phyloP scores from a whole-genome alignment of 768 basidiomycete genomes.

The Mycena polygramma region DNA sequence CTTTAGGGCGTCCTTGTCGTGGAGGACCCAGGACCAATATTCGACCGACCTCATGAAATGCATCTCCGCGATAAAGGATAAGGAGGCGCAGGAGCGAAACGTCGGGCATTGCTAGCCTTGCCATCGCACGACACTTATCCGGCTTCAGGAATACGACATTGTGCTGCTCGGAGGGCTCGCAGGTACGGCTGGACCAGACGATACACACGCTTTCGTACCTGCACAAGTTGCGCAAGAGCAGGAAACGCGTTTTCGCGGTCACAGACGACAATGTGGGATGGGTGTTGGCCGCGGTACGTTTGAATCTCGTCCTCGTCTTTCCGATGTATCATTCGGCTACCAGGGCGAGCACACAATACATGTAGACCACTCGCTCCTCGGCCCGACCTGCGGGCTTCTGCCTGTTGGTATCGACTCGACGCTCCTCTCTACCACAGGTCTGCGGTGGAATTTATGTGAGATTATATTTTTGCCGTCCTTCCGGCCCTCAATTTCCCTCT shows the following conservation, averaged over 20 bases:
- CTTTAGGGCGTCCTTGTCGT: slow-evolving; percentile 76
- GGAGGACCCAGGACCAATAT: slow-evolving; percentile 78
- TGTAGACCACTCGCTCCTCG: slow-evolving; percentile 80
- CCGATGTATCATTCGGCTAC: neutral
- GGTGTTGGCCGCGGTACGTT: slow-evolving; percentile 82
- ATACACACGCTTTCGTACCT: slow-evolving; percentile 89
- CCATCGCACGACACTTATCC: neutral
- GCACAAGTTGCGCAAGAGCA: slow-evolving; percentile 78
- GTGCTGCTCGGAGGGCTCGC: slow-evolving; percentile 90
- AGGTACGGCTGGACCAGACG: slow-evolving; percentile 95
- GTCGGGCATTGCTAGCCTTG: slow-evolving; percentile 44
- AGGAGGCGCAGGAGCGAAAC: slow-evolving; percentile 60
- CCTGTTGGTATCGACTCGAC: slow-evolving; percentile 89
- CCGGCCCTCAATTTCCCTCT: neutral
- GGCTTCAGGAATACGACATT: slow-evolving; percentile 66
- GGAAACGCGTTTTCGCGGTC: slow-evolving; percentile 76
- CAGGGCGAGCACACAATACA: slow-evolving; percentile 88
- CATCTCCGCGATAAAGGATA: slow-evolving; percentile 69
- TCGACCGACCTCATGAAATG: slow-evolving; percentile 99
- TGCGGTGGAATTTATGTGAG: slow-evolving; percentile 92
- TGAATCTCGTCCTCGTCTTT: neutral
- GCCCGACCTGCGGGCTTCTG: slow-evolving; percentile 94
- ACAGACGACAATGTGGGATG: slow-evolving; percentile 95
- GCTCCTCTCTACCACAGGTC: slow-evolving; percentile 82
- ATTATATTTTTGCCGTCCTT: slow-evolving; percentile 19